Base-by-base conservation (phyloP, 2,329 filamentous ascomycete species). In the Waltergamsia citrina region DNA sequence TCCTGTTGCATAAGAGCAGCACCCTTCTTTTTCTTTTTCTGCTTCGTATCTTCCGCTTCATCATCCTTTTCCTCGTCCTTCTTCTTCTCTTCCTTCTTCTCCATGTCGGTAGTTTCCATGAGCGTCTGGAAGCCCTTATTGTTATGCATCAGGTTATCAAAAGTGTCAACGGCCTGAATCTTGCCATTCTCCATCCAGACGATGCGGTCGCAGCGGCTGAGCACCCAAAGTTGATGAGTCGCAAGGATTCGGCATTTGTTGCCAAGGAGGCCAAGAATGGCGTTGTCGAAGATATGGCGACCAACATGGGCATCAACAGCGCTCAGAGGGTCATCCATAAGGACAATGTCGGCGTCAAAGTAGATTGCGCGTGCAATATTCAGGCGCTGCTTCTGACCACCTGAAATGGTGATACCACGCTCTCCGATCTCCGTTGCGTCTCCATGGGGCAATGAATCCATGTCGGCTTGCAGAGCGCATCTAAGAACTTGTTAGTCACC, bases 381-480 rank as follows among this genome's bases (percentile, higher is more conserved):
- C 44, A 95, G 66, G 9, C 92, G 78, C 56, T 95, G 90, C 57
- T 95, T 95, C 57, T 96, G 90, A 2, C 90, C 90, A 37, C 92
- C 90, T 14, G 87, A 94, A 2, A 96, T 83, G 1, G 87, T 96
- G 49, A 96, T 95, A 34, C 92, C 90, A 40, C 87, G 79, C 56
- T 96, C 92, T 18, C 90, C 92, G 49, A 96, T 94, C 54, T 96
- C 90, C 0, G 90, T 98, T 46, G 73, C 59, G 47, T 96, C 92
- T 11, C 86, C 84, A 37, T 83, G 75, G 0, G 90, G 90, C n/a
- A 96, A 67, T 78, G 94, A 94, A 31, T 94, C 85, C 6, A 96
- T 59, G 63, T 98, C 90, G 0, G 83, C 75, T 34, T 81, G 69
- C 8, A 96, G 65, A 2, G 90, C 87, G 54, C 90, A 96, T 8